Evolutionary conservation across 257 asterid species (phyloP), one percentile per base, ranked within the genome.

Genomic region (Fraxinus excelsior): DNA sequence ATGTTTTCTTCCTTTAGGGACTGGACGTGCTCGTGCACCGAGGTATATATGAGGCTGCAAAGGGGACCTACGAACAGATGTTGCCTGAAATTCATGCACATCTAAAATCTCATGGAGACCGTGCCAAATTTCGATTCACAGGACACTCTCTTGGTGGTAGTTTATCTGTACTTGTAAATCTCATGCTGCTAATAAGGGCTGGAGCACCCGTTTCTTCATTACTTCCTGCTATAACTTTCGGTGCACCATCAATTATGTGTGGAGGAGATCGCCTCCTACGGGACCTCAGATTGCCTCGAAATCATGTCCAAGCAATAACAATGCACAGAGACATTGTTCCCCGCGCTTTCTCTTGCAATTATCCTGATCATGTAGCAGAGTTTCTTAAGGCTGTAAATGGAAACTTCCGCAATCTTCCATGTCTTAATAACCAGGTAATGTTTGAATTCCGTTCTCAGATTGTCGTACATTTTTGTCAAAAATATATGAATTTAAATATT

Each of bases 111-210:
- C 84, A 86, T 3, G 91, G 97, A 8, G 82, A 82, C 13, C 82
- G 80, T 49, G 97, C 99, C 23, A 84, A 70, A 40, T 86, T 93
- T 70, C 97, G 97, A 68, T 96, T 96, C 85, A 93, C 97, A 0
- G 98, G 98, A 53, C 97, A 93, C 85, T 96, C 99, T 14, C 97
- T 96, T 12, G 99, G 99, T 34, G 99, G 97, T 67, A 93, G 99
- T 77, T 82, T 96, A 76, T 92, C 98, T 0, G 75, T 96, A 81
- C 93, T 96, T 12, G 77, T 93, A 80, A 93, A 91, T 81, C 96
- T 96, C 79, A 91, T 93, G 99, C 68, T 91, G 82, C 85, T 93
- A 38, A 86, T 92, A 71, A 86, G 98, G 81, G 91, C 88, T 13
- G 98, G 84, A 77, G 96, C 79, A 0, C 92, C 97, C 0, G 82